Conservation (phyloP, 108 stramenopile species). For the Epithemia pelagica region DNA sequence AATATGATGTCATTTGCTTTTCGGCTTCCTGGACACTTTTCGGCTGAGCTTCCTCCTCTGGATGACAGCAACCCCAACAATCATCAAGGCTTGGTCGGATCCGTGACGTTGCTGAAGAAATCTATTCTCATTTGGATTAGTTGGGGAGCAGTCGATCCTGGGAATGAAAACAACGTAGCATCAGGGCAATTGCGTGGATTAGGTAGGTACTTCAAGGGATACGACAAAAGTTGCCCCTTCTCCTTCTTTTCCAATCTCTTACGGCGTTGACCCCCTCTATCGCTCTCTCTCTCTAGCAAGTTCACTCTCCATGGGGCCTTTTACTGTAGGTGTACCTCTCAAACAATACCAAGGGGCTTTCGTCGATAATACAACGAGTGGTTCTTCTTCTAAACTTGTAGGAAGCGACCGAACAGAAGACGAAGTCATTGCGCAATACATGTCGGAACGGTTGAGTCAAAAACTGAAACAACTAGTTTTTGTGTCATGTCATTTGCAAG, state of each 20-base stretch:
- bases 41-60: not conserved
- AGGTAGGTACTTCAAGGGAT: not conserved
- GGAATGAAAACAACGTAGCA: not conserved
- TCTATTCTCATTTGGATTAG: slow-evolving; percentile 73
- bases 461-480: slow-evolving; percentile 48
- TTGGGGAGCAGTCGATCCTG: slow-evolving; percentile 34
- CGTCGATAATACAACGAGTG: slow-evolving; percentile 15
- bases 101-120: slow-evolving; percentile 40
- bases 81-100: slow-evolving; percentile 51
- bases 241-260: not conserved
- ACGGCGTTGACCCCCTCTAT: not conserved
- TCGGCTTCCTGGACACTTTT: slow-evolving; percentile 1
- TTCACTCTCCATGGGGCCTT: slow-evolving; percentile 53
- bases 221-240: not conserved
- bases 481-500: slow-evolving; percentile 54
- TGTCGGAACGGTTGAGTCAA: slow-evolving; percentile 51
- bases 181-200: slow-evolving; percentile 9
- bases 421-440: slow-evolving; percentile 53
- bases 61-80: not conserved
- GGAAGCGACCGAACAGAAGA: slow-evolving; percentile 55
- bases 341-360: slow-evolving; percentile 35
- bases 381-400: slow-evolving; percentile 51
- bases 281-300: slow-evolving; percentile 8
- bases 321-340: slow-evolving; percentile 61
- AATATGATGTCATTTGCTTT: not conserved